Evolutionary conservation across 306 rosid genomes (phyloP), one percentile per base, ranked within the genome.

Genomic region (Quillaja saponaria): DNA sequence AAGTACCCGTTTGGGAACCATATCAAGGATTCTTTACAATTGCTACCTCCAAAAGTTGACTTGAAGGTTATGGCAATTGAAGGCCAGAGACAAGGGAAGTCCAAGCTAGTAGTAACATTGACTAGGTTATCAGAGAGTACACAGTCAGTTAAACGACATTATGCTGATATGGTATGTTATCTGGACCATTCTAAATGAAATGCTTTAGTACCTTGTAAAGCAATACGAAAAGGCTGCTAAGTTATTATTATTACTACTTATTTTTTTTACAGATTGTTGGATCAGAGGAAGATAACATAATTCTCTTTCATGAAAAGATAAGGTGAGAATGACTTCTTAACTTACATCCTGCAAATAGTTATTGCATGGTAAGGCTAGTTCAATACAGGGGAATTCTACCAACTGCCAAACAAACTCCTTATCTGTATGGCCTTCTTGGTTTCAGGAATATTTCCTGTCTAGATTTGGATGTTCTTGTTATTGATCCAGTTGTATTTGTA

Each of bases 1-100:
- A 92, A 92, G 37, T 92, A 79, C 73, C 98, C 98, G 58, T 92
- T 86, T 72, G 98, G 98, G 31, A 88, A 88, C 78, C 95, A 86
- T 76, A 86, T 92, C 71, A 92, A 92, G 69, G 98, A 92, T 61
- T 92, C 98, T 49, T 72, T 92, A 41, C 81, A 78, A 0, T 88
- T 92, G 5, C 85, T 92, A 42, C 98, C 98, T 66, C 98, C 96
- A 44, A 85, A 82, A 73, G 85, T 88, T 52, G 85, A 82, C 21
- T 56, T 92, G 60, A 81, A 74, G 81, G 71, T 88, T 12, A 85
- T 67, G 58, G 92, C 84, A 76, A 73, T 50, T 31, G 87, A 82
- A 75, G 67, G 64, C 76, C 79, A 66, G 55, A 63, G 66, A 53
- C 83, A 79, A 64, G 92, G 85, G 69, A 86, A 76, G 58, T 71